Conservation (phyloP, 2,329 filamentous ascomycete species). For the Clonostachys rosea region DNA sequence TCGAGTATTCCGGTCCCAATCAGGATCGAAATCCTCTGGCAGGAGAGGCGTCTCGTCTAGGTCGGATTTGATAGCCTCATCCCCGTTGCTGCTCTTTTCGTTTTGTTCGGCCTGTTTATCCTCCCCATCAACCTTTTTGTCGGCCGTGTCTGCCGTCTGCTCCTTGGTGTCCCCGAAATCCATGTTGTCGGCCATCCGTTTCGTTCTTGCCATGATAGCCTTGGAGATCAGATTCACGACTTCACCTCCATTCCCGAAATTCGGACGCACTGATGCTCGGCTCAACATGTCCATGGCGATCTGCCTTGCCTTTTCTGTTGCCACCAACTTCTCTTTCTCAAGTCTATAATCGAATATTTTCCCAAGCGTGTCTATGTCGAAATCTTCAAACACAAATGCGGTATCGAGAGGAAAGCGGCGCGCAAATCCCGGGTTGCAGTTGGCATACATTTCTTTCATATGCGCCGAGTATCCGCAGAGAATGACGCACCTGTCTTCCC, state of each 20-base stretch:
- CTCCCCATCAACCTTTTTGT: constrained; percentile 38
- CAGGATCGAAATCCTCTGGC: constrained; percentile 48
- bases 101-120: not conserved
- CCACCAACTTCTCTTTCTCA: constrained; percentile 28
- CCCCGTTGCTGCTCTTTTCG: constrained; percentile 2
- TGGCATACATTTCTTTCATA: constrained; percentile 57
- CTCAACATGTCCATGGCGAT: constrained; percentile 24
- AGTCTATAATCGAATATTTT: constrained; percentile 47
- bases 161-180: constrained; percentile 38
- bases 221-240: constrained; percentile 33
- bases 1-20: constrained; percentile 45
- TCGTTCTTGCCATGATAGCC: constrained; percentile 3
- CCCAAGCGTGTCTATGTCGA: constrained; percentile 41
- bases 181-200: constrained; percentile 29
- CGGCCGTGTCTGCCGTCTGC: constrained; percentile 19
- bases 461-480: constrained; percentile 56
- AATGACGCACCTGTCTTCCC: constrained; percentile 59
- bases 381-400: constrained; percentile 57
- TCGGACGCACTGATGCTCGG: constrained; percentile 24
- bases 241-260: constrained; percentile 6
- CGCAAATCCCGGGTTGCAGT: constrained; percentile 54
- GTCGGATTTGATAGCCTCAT: constrained; percentile 14
- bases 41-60: constrained; percentile 10
- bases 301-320: constrained; percentile 39
- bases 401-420: constrained; percentile 50